A percentile compares a stretch with the other conserved stretches of the same genome.
Evolutionary conservation across 1,284 basidiomycete species (phyloP).

Genomic region (Sutorius eximius): DNA sequence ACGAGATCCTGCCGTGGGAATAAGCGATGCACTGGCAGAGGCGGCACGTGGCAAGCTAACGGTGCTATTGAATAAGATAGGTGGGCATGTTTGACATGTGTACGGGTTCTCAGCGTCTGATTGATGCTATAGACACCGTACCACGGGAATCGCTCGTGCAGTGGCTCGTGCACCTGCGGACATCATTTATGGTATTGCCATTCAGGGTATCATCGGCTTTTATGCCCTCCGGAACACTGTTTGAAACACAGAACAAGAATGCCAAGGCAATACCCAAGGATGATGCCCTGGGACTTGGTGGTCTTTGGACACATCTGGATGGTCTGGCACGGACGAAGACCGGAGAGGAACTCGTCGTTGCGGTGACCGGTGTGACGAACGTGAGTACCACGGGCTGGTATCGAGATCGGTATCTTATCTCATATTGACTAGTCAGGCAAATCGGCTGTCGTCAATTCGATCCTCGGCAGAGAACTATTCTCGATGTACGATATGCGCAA

Average conservation of each 20-base stretch:
- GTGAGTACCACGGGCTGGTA: constrained; percentile 41
- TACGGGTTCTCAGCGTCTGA: constrained; percentile 3
- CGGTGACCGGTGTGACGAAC: constrained; percentile 76
- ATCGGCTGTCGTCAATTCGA: constrained; percentile 78
- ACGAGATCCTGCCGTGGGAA: constrained; percentile 61
- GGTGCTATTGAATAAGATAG: constrained; percentile 85
- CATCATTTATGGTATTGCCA: constrained; percentile 70
- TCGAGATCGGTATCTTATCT: constrained; percentile 6
- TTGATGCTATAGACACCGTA: constrained; percentile 63
- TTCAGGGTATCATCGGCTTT: constrained; percentile 81
- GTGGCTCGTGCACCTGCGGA: constrained; percentile 75
- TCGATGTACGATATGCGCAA: constrained; percentile 63
- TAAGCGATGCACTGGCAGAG: constrained; percentile 29
- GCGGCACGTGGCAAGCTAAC: constrained; percentile 53
- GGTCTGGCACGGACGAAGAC: constrained; percentile 49
- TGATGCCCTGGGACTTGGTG: constrained; percentile 61
- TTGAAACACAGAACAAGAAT: constrained; percentile 31
- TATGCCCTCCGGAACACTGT: constrained; percentile 42
- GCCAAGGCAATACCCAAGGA: constrained; percentile 43
- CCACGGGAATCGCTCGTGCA: constrained; percentile 78
- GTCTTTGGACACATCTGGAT: constrained; percentile 47
- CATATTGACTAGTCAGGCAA: constrained; percentile 63
- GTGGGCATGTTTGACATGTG: constrained; percentile 44
- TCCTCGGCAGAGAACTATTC: constrained; percentile 53
- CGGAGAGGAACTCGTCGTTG: constrained; percentile 54